phyloP scores from a whole-genome alignment of 352 stramenopile species.

The Phytopythium aichiense region DNA sequence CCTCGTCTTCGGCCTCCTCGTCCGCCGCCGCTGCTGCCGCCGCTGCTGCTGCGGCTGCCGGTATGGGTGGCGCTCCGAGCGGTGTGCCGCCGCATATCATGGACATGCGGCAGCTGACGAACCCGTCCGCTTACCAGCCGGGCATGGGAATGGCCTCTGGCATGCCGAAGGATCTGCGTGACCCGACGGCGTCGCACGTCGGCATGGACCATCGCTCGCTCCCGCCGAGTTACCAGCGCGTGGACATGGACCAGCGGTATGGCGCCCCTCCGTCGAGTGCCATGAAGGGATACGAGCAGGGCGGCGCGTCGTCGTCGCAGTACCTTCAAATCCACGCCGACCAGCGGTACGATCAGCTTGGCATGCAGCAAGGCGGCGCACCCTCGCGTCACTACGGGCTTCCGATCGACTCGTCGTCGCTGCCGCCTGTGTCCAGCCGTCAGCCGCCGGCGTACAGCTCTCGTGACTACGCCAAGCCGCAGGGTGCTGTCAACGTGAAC shows the following conservation, averaged over 20 bases:
- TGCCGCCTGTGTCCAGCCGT: slow-evolving; percentile 48
- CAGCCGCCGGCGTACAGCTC: slow-evolving; percentile 19
- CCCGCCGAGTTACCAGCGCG: slow-evolving; percentile 41
- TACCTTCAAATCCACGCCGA: slow-evolving; percentile 75
- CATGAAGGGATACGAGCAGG: slow-evolving; percentile 52
- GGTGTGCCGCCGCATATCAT: slow-evolving; percentile 62
- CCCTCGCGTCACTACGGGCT: slow-evolving; percentile 54
- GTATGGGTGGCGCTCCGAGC: background rate
- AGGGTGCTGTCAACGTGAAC: slow-evolving; percentile 25
- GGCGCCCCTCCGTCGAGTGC: background rate
- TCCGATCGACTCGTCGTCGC: slow-evolving; percentile 32
- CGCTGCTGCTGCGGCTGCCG: background rate
- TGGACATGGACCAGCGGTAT: slow-evolving; percentile 75
- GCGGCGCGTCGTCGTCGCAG: slow-evolving; percentile 23
- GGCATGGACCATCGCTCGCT: slow-evolving; percentile 45
- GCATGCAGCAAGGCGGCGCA: slow-evolving; percentile 26
- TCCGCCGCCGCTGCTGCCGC: slow-evolving; percentile 1
- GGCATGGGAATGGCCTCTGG: slow-evolving; percentile 17
- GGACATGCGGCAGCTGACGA: slow-evolving; percentile 81
- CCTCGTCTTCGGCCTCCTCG: background rate
- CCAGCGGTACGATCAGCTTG: slow-evolving; percentile 74
- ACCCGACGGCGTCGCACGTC: slow-evolving; percentile 19
- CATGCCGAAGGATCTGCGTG: slow-evolving; percentile 40
- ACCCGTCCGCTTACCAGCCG: slow-evolving; percentile 37
- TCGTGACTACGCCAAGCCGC: slow-evolving; percentile 37